Evolutionary conservation across 2,329 filamentous ascomycete species (phyloP).

Genomic region (Blumeria graminis): DNA sequence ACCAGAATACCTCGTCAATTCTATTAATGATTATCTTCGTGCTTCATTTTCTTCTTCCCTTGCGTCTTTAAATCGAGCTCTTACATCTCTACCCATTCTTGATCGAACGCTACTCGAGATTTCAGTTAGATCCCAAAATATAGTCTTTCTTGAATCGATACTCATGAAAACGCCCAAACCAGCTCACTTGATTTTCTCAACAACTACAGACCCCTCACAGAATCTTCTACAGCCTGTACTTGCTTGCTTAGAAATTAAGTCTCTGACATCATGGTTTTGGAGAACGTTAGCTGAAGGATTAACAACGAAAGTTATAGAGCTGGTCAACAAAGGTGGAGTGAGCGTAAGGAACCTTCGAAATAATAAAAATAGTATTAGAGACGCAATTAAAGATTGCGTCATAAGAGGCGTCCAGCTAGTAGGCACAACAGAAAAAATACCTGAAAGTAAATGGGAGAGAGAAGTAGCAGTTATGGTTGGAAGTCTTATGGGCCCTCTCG

Average conservation of each 20-base stretch:
- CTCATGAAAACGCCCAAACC: slow-evolving; percentile 45
- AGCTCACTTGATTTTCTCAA: slow-evolving; percentile 36
- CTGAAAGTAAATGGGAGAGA: slow-evolving; percentile 47
- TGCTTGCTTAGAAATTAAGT: slow-evolving; percentile 61
- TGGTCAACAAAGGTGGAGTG: slow-evolving; percentile 59
- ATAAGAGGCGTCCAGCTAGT: slow-evolving; percentile 35
- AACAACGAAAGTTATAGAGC: slow-evolving; percentile 57
- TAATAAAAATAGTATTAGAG: slow-evolving; percentile 49
- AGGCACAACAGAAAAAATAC: slow-evolving; percentile 32
- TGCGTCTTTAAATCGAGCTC: slow-evolving; percentile 45
- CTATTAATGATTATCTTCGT: slow-evolving; percentile 62
- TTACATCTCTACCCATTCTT: slow-evolving; percentile 58
- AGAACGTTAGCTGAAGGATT: slow-evolving; percentile 61
- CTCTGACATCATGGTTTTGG: slow-evolving; percentile 83
- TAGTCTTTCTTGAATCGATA: slow-evolving; percentile 66
- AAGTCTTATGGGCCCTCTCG: slow-evolving; percentile 32
- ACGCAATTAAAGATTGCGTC: slow-evolving; percentile 65
- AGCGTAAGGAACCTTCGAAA: slow-evolving; percentile 57
- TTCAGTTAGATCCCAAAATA: slow-evolving; percentile 64
- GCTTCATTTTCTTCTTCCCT: slow-evolving; percentile 58
- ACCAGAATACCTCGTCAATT: slow-evolving; percentile 48
- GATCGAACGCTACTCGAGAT: slow-evolving; percentile 67
- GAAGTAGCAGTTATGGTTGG: slow-evolving; percentile 91
- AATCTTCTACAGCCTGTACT: slow-evolving; percentile 51
- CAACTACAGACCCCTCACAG: slow-evolving; percentile 10